phyloP scores from a whole-genome alignment of 805 yeast genomes.

The Candida nanaspora region DNA sequence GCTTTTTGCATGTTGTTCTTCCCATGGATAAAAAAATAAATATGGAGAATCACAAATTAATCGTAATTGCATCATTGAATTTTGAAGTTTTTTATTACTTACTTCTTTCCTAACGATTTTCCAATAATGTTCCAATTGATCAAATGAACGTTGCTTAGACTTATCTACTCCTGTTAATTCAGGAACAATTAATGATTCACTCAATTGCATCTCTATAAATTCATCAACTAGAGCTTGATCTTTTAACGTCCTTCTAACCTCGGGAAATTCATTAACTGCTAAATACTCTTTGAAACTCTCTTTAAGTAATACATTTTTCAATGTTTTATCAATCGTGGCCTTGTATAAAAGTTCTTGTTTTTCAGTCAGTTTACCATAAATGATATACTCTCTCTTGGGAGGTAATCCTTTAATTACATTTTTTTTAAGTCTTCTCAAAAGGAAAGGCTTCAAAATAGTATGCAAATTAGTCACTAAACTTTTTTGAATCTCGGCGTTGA shows the following conservation, averaged over 20 bases:
- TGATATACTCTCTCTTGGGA: conserved; percentile 81
- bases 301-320: conserved; percentile 38
- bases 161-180: background rate
- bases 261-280: conserved; percentile 27
- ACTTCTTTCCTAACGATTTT: conserved; percentile 33
- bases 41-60: conserved; percentile 83
- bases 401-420: conserved; percentile 70
- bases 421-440: conserved; percentile 73
- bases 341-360: conserved; percentile 60
- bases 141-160: background rate
- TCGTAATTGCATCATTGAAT: conserved; percentile 77
- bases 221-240: conserved; percentile 27
- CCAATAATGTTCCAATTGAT: conserved; percentile 13
- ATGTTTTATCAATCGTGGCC: conserved; percentile 21
- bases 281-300: conserved; percentile 47
- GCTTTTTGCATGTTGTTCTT: conserved; percentile 34
- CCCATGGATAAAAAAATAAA: conserved; percentile 75
- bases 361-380: conserved; percentile 62
- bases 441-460: conserved; percentile 81
- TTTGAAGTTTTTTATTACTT: conserved; percentile 48
- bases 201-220: conserved; percentile 28
- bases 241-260: conserved; percentile 9
- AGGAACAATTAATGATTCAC: background rate
- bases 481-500: conserved; percentile 51
- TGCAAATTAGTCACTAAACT: conserved; percentile 72